A percentile compares a stretch with the other conserved stretches of the same genome.
Conservation (phyloP, 2,329 filamentous ascomycete genomes). For the Saccharata proteae region DNA sequence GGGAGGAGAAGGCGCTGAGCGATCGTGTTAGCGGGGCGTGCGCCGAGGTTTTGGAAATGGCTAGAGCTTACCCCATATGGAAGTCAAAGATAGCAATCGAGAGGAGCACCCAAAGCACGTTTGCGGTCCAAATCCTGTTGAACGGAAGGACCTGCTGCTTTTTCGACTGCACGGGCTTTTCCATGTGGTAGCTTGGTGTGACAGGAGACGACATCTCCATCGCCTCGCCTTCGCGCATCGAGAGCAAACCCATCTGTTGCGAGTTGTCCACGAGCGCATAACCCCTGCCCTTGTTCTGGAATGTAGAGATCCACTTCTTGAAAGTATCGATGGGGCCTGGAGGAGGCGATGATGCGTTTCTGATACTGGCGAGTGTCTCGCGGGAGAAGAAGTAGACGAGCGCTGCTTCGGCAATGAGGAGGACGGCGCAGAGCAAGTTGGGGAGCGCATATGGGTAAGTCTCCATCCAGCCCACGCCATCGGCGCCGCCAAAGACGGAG, state of each 20-base stretch:
- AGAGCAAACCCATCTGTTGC: conserved; percentile 11
- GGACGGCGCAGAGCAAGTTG: conserved; percentile 47
- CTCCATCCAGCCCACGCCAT: conserved; percentile 48
- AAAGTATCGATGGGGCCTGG: conserved; percentile 1
- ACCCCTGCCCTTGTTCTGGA: not conserved
- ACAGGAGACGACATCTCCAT: conserved; percentile 20
- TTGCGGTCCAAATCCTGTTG: conserved; percentile 40
- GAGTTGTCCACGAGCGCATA: conserved; percentile 7
- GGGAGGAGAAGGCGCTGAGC: conserved; percentile 52
- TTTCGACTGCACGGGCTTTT: conserved; percentile 17
- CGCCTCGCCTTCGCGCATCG: conserved; percentile 15
- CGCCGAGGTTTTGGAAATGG: conserved; percentile 16
- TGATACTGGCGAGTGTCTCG: conserved; percentile 31
- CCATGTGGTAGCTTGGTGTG: conserved; percentile 26
- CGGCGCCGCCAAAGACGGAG: conserved; percentile 39
- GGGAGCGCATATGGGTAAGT: conserved; percentile 52
- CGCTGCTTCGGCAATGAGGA: conserved; percentile 41
- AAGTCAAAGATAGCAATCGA: conserved; percentile 59
- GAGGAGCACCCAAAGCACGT: conserved; percentile 46
- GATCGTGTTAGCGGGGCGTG: not conserved
- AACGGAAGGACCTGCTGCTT: conserved; percentile 33
- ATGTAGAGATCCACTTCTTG: conserved; percentile 5
- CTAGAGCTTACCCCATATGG: conserved; percentile 40
- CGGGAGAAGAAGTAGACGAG: conserved; percentile 48
- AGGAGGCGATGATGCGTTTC: conserved; percentile 1